Conservation (phyloP, 139 green algal genomes). For the Ulvella scutata region DNA sequence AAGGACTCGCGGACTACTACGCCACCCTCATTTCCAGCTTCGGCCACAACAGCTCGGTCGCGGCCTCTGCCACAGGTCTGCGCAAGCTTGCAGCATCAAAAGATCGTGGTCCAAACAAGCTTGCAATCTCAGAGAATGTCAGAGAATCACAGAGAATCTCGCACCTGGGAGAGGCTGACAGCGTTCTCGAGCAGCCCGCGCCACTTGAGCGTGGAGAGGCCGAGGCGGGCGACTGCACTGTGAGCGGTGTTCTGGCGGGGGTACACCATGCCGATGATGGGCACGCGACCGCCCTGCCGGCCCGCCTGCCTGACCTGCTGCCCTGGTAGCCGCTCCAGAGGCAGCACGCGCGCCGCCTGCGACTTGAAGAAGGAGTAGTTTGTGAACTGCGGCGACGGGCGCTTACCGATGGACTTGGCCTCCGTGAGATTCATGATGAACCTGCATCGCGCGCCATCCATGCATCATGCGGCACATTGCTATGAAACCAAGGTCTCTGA, state of each 20-base stretch:
- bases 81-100: neutral
- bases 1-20: too few species aligned
- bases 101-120: neutral
- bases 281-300: neutral
- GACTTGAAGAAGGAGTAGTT: conserved; percentile 1
- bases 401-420: neutral
- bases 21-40: too few species aligned
- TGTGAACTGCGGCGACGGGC: neutral
- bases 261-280: neutral
- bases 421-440: conserved; percentile 1
- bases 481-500: too few species aligned
- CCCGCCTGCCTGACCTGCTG: neutral
- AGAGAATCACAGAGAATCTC: too few species aligned
- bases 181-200: neutral
- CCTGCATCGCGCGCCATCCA: too few species aligned
- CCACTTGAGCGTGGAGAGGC: neutral
- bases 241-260: neutral
- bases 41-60: too few species aligned
- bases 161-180: neutral
- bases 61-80: too few species aligned
- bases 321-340: neutral
- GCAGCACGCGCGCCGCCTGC: neutral
- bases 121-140: too few species aligned
- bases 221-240: neutral
- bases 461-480: too few species aligned